phyloP scores from a whole-genome alignment of 305 asterid species.

The Plantago lanceolata region DNA sequence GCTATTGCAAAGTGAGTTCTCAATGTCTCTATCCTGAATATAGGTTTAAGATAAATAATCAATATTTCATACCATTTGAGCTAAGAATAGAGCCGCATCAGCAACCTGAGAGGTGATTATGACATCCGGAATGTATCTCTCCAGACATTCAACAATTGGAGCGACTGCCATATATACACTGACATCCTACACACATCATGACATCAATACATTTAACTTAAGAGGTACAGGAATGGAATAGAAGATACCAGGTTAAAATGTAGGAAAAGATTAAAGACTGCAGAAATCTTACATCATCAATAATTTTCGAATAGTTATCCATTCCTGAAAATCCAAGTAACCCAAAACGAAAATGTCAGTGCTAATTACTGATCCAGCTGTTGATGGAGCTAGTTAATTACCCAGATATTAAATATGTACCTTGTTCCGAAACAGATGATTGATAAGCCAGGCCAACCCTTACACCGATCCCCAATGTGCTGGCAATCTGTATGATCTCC shows the following conservation, averaged over 20 bases:
- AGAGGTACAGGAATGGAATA: conserved; percentile 11
- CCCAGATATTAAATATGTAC: conserved; percentile 31
- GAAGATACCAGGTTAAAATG: conserved; percentile 8
- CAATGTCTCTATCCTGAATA: conserved; percentile 5
- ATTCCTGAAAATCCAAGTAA: conserved; percentile 45
- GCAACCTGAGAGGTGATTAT: conserved; percentile 92
- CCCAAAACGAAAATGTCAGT: conserved; percentile 20
- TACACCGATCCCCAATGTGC: conserved; percentile 52
- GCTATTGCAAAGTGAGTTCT: not conserved
- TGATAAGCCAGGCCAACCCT: conserved; percentile 77
- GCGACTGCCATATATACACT: conserved; percentile 95
- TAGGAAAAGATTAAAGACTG: conserved; percentile 34
- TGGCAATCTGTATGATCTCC: conserved; percentile 67
- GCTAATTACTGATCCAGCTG: conserved; percentile 6
- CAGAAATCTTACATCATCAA: conserved; percentile 67
- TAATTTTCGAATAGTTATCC: conserved; percentile 43
- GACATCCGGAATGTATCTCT: conserved; percentile 67
- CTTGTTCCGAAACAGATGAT: conserved; percentile 52
- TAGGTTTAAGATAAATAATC: conserved; percentile 9
- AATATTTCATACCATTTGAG: conserved; percentile 66
- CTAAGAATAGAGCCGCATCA: conserved; percentile 91
- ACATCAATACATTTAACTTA: not conserved
- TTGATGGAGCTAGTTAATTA: not conserved
- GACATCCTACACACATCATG: conserved; percentile 47
- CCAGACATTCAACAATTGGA: conserved; percentile 86